phyloP scores from a whole-genome alignment of 495 filamentous ascomycete genomes.

The Neurospora africana region DNA sequence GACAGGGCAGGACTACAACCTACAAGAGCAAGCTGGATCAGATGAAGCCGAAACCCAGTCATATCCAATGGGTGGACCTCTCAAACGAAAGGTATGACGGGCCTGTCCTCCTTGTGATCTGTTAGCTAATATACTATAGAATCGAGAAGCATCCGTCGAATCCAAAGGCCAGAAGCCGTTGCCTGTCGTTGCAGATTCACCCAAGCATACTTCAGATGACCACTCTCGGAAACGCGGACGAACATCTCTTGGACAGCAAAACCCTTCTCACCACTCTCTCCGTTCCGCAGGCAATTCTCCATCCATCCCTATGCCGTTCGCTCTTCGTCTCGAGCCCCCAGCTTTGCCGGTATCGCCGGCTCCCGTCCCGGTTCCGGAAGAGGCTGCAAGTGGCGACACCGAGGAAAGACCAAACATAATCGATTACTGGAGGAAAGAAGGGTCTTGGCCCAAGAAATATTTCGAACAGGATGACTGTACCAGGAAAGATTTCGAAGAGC shows the following conservation, averaged over 20 bases:
- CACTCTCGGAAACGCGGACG: neutral
- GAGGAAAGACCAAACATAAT: neutral
- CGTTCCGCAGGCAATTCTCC: constrained; percentile 19
- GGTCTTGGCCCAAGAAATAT: neutral
- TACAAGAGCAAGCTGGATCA: neutral
- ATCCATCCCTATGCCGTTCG: neutral
- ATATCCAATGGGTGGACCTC: too few relatives aligned
- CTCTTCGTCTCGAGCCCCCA: neutral
- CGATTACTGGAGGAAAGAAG: neutral
- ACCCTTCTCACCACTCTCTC: constrained; percentile 22
- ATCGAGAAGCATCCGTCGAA: neutral
- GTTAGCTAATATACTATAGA: too few relatives aligned
- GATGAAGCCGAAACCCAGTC: neutral
- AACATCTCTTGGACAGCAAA: neutral
- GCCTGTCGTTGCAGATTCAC: neutral
- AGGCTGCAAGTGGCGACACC: neutral
- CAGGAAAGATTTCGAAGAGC: neutral
- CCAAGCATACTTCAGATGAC: neutral
- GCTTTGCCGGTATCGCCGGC: neutral
- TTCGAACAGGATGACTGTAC: neutral
- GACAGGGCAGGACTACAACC: neutral
- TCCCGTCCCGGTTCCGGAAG: neutral
- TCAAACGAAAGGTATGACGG: too few relatives aligned
- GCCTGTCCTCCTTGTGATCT: too few relatives aligned
- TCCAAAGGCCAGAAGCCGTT: neutral